Evolutionary conservation across 2,329 filamentous ascomycete species (phyloP), one percentile per base, ranked within the genome.

Genomic region (Periconia sp.): DNA sequence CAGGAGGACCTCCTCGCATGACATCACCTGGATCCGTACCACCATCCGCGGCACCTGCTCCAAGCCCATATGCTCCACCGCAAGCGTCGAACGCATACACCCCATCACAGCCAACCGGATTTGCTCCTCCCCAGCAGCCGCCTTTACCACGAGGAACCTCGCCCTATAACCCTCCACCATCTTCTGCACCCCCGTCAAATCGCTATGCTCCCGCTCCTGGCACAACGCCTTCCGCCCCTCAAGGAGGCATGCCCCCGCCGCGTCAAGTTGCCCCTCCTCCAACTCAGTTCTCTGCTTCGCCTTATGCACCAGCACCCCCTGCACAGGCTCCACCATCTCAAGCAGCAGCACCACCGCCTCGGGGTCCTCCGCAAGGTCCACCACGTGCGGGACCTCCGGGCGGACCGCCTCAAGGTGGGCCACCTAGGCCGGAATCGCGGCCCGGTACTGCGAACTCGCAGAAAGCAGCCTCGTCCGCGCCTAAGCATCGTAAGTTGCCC

Each of bases 121-220:
- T 73, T 72, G 51, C 76, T 71, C 69, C 75, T 23, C 70, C 61
- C 54, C 68, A 57, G 38, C 81, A 81, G 31, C 78, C 84, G 29
- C 80, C 83, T 15, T 80, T 89, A 37, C 81, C 85, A 16, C 85
- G 90, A 52, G 90, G 87, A 19, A 80, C 87, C 4, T 96, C 92
- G 18, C 92, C 92, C 5, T 96, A 96, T 70, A 90, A 92, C 60
- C 83, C 87, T 25, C 88, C 92, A 40, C 88, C 89, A 5, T 75
- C 85, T 89, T 84, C 73, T 74, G 76, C 85, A 74, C 64, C 72
- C 12, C 61, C 77, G 13, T 75, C 78, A 31, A 77, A 72, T 52
- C 82, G 82, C 32, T 89, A 87, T 67, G 82, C 85, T 9, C 81
- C 85, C 73, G 76, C 85, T 74, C 74, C 84, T 73, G 72, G 84